Evolutionary conservation across 2,329 filamentous ascomycete genomes (phyloP), one percentile per base, ranked within the genome.

Genomic region (Colletotrichum tamarilloi): DNA sequence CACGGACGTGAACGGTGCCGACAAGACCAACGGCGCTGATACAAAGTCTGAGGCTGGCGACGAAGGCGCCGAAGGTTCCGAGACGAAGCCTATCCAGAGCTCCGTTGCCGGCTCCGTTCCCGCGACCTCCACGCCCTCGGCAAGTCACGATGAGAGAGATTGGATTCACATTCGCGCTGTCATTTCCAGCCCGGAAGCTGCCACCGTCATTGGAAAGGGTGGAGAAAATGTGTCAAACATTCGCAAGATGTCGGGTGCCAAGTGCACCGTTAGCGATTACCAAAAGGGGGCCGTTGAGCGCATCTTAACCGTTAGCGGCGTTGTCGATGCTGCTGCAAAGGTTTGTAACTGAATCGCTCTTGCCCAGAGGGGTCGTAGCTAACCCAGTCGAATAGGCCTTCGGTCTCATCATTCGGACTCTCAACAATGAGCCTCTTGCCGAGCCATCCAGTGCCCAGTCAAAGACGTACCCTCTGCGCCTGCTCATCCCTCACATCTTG

Each of bases 201-300:
- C 97, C 52, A 99, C 97, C 62, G 95, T 98, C 77, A 99, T 99
- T 84, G 97, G 97, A 81, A 99, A 99, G 86, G 96, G 95, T 76
- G 97, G 97, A 81, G 97, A 99, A 87, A 99, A 99, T 81, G 97
- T 99, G 60, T 97, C 95, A 77, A 95, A 97, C 85, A 98, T 99
- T 81, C 92, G 97, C 77, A 95, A 94, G 82, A 89, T 98, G 85
- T 98, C 97, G 65, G 95, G 95, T 79, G 97, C 97, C 77, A 98
- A 98, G 86, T 99, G 97, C 87, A 99, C 97, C 60, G 97, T 99
- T 78, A 98, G 95, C 86, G 97, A 99, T 85, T 99, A 98, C 81
- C 94, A 97, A 78, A 95, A 97, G 81, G 97, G 97, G 77, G 97
- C 97, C 68, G 95, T 98, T 42, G 97, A 99, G 87, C 94, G 97